Evolutionary conservation across 495 filamentous ascomycete genomes (phyloP).

Genomic region (Margaritispora aquatica): DNA sequence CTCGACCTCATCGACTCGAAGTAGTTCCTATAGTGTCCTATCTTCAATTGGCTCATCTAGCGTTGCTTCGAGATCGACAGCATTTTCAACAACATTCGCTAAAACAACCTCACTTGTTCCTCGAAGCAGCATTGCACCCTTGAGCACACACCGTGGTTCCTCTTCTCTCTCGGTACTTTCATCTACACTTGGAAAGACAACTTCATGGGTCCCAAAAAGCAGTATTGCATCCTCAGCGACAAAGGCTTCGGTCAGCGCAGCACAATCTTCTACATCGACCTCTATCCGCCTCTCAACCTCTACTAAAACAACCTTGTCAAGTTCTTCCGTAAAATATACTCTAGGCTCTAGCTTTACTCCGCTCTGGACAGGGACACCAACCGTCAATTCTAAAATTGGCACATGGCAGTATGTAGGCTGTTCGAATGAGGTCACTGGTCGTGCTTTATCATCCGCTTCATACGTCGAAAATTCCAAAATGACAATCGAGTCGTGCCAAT

Average conservation of each 20-base stretch:
- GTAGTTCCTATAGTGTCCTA: too few species aligned
- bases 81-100: neutral
- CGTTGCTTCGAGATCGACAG: neutral
- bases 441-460: constrained; percentile 18
- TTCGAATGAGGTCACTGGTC: constrained; percentile 10
- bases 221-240: too few species aligned
- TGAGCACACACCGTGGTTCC: too few species aligned
- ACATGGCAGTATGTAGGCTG: constrained; percentile 23
- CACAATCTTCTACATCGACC: constrained; percentile 7
- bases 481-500: constrained; percentile 38
- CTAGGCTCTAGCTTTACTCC: neutral
- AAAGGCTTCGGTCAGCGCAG: too few species aligned
- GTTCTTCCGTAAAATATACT: neutral
- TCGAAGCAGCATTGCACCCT: too few species aligned
- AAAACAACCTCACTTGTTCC: neutral
- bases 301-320: constrained; percentile 2
- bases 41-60: too few species aligned
- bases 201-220: too few species aligned
- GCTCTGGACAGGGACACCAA: constrained; percentile 11
- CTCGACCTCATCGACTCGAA: too few species aligned
- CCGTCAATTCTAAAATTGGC: constrained; percentile 7
- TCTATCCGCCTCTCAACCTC: neutral
- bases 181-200: too few species aligned
- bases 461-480: constrained; percentile 27
- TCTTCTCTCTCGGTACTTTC: too few species aligned